Percentiles rank a stretch among this genome's conserved stretches.
Evolutionary conservation across 495 filamentous ascomycete species (phyloP).

Genomic region (Usnea hakonensis): DNA sequence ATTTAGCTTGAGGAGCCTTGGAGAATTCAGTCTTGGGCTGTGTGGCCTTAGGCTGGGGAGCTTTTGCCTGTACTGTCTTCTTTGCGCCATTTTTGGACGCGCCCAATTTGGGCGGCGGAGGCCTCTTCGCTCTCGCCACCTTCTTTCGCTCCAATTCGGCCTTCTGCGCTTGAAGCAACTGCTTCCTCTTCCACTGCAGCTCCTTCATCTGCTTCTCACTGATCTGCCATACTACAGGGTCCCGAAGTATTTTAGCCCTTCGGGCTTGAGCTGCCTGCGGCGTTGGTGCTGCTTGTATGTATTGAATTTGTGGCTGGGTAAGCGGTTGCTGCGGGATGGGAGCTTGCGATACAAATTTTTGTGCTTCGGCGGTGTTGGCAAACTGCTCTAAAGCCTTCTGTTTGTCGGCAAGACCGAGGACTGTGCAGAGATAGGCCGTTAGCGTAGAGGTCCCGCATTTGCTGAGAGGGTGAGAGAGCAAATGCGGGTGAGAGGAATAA

Average conservation of each 20-base stretch:
- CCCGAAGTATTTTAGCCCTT: slow-evolving; percentile 16
- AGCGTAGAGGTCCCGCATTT: background rate
- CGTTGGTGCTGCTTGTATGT: slow-evolving; percentile 22
- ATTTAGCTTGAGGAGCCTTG: slow-evolving; percentile 10
- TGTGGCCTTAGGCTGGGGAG: slow-evolving; percentile 8
- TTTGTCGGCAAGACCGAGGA: slow-evolving; percentile 16
- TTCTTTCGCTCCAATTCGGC: slow-evolving; percentile 21
- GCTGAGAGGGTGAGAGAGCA: background rate
- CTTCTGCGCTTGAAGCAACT: slow-evolving; percentile 21
- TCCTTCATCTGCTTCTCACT: slow-evolving; percentile 22
- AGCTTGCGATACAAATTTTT: slow-evolving; percentile 20
- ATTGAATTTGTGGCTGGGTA: slow-evolving; percentile 23
- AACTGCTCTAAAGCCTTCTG: slow-evolving; percentile 18
- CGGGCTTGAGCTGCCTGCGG: slow-evolving; percentile 19
- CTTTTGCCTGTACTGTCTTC: slow-evolving; percentile 9
- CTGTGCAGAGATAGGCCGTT: background rate
- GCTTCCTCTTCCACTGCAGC: slow-evolving; percentile 22
- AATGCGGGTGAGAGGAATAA: background rate
- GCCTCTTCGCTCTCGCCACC: slow-evolving; percentile 14
- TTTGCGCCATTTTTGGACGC: slow-evolving; percentile 17
- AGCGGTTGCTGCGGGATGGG: slow-evolving; percentile 17
- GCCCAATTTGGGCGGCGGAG: slow-evolving; percentile 20
- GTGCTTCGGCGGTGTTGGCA: slow-evolving; percentile 19
- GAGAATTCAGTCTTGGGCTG: slow-evolving; percentile 6
- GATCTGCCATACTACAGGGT: slow-evolving; percentile 23